Base-by-base conservation (phyloP, 116 monocot species). In the Zostera marina region DNA sequence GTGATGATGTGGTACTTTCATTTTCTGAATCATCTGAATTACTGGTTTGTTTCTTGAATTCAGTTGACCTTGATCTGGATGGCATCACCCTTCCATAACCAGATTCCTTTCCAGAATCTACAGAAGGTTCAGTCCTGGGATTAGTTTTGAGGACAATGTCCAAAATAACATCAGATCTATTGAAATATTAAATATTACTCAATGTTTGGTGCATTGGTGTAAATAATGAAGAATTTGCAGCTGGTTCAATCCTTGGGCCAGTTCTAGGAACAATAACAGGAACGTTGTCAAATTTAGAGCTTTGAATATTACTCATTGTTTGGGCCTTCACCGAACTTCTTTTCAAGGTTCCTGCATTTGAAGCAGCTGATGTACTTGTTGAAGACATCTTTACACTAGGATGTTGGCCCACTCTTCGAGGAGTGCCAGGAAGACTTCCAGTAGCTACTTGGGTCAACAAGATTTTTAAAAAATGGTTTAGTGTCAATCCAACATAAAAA, bases 251-350 rank as follows among this genome's bases (percentile, higher is more conserved):
- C 73, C 79, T 74, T 52, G 74, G 56, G 75, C 41, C 82, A 73
- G 55, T 77, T 82, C 82, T 84, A 11, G 91, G 91, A 11, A 85
- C 74, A 65, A 85, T 74, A 15, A 79, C 79, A 55, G 85, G 75
- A 47, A 70, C 64, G 23, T 79, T 77, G 66, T 90, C 90, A 60
- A 70, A n/a, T 59, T 81, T 90, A 23, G 71, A 68, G 41, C 47
- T 63, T 52, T 70, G 77, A 70, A 63, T 12, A 42, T 21, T 54
- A 70, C 63, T 81, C 26, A 69, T 14, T 24, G 78, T 26, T 57
- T 59, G 52, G 76, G 78, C 25, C 55, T 71, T 93, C 57, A 72
- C 61, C 60, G 84, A 77, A 65, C 59, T 84, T 75, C 84, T 76
- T 63, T 75, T 88, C 11, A 79, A 41, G 64, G 52, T 66, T 60